Evolutionary conservation across 169 alveolate genomes (phyloP).

Genomic region (Ophryocystis elektroscirrha): DNA sequence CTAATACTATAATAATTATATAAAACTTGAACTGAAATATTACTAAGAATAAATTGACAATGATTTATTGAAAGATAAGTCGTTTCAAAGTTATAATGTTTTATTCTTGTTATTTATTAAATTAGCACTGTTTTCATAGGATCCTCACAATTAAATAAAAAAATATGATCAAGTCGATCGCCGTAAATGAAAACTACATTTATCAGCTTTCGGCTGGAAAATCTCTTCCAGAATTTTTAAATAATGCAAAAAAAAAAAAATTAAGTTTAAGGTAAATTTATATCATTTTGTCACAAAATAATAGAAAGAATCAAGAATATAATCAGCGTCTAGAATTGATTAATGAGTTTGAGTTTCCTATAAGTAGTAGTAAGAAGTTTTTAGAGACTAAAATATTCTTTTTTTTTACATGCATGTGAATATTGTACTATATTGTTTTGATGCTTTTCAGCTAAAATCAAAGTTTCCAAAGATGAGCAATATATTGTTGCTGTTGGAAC

Average conservation of each 20-base stretch:
- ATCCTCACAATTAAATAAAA: too few species aligned
- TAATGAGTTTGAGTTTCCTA: slow-evolving; percentile 53
- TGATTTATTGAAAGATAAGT: too few species aligned
- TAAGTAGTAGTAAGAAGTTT: too few species aligned
- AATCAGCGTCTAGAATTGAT: slow-evolving; percentile 49
- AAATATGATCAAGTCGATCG: too few species aligned
- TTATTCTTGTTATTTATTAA: too few species aligned
- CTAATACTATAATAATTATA: too few species aligned
- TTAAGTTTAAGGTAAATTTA: slow-evolving; percentile 40
- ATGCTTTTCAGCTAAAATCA: slow-evolving; percentile 20
- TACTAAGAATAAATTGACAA: too few species aligned
- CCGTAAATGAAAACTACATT: too few species aligned
- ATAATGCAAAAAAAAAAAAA: slow-evolving; percentile 46
- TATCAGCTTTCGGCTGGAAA: slow-evolving; percentile 54
- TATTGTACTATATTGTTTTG: neutral
- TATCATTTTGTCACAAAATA: neutral
- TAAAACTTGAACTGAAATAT: too few species aligned
- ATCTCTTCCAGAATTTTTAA: slow-evolving; percentile 45
- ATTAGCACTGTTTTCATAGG: too few species aligned
- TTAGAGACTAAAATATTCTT: too few species aligned
- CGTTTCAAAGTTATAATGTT: too few species aligned
- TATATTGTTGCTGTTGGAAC: slow-evolving; percentile 55
- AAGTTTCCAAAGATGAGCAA: slow-evolving; percentile 46
- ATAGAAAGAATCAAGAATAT: slow-evolving; percentile 25
- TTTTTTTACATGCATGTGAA: neutral